Base-by-base conservation (phyloP, 176 grass and related monocot genomes). In the Rhynchospora breviuscula region DNA sequence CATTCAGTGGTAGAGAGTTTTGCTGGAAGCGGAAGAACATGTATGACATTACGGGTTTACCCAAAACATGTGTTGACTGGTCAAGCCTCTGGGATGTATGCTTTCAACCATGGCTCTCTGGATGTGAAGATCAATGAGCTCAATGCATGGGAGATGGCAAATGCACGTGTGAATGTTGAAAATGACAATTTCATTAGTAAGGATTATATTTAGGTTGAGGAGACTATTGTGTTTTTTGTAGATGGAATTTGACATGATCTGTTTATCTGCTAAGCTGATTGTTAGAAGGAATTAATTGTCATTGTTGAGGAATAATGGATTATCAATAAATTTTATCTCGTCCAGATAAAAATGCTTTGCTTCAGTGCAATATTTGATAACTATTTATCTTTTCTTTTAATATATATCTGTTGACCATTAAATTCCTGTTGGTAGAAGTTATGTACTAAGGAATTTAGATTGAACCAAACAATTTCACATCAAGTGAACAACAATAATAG, bases 1-100 rank as follows among this genome's bases (percentile, higher is more conserved):
- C 92, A 84, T 40, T 91, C 89, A 4, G 66, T 91, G 0, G 18
- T 91, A 7, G 92, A 94, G 81, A 94, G 78, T 59, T 94, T 94
- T 7, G 87, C 78, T 3, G 87, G 84, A 0, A 70, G 85, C 14
- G 87, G 89, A 0, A 64, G 72, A 79, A 74, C 79, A 78, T 94
- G 89, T 40, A 91, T 87, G 65, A 89, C 89, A 9, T 83, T 84
- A 5, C 85, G 92, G 26, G 87, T 94, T 44, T 89, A 91, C 49
- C 82, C 92, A 8, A 84, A 90, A 44, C 79, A 85, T 45, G 71
- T 83, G 5, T 80, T 65, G 9, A 54, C 79, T 26, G 26, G 85
- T 76, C 68, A 73, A 73, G 80, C 15, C 15, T 85, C 13, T 8
- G 84, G 85, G 71, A 15, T 94, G 5, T 78, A 89, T 62, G 48